Percentiles rank a stretch among this genome's conserved stretches.
Evolutionary conservation across 1,284 basidiomycete genomes (phyloP).

Genomic region (Chondrostereum purpureum): DNA sequence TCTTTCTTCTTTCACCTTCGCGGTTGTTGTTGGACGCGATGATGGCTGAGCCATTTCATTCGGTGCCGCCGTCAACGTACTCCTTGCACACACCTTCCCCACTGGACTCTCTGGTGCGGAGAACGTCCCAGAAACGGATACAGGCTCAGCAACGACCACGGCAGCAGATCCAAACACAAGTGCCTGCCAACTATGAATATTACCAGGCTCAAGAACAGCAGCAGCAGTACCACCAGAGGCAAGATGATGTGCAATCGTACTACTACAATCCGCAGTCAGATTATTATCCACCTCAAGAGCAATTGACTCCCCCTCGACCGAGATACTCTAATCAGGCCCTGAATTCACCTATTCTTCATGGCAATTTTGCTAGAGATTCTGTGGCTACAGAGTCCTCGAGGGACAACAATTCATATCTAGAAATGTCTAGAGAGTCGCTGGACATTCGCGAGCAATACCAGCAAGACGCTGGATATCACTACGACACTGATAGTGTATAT

Average conservation of each 20-base stretch:
- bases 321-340: not conserved
- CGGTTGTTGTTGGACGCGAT: not conserved
- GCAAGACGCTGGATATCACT: slow-evolving; percentile 24
- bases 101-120: slow-evolving; percentile 29
- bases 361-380: slow-evolving; percentile 50
- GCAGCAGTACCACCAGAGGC: no score
- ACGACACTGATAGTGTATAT: slow-evolving; percentile 33
- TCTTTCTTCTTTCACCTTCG: no score
- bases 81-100: slow-evolving; percentile 23
- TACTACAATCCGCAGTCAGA: not conserved
- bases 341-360: slow-evolving; percentile 56
- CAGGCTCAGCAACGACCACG: not conserved
- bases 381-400: slow-evolving; percentile 41
- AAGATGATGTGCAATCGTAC: no score
- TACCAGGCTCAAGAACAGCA: no score
- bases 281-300: not conserved
- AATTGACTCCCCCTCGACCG: not conserved
- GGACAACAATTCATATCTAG: slow-evolving; percentile 26
- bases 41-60: not conserved
- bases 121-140: slow-evolving; percentile 21
- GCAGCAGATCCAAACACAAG: not conserved
- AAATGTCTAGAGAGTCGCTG: slow-evolving; percentile 21
- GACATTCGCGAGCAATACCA: slow-evolving; percentile 29
- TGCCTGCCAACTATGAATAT: no score
- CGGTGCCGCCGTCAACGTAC: slow-evolving; percentile 13